A percentile compares a stretch with the other conserved stretches of the same genome.
phyloP scores from a whole-genome alignment of 495 filamentous ascomycete species.

The Sordaria brevicollis region DNA sequence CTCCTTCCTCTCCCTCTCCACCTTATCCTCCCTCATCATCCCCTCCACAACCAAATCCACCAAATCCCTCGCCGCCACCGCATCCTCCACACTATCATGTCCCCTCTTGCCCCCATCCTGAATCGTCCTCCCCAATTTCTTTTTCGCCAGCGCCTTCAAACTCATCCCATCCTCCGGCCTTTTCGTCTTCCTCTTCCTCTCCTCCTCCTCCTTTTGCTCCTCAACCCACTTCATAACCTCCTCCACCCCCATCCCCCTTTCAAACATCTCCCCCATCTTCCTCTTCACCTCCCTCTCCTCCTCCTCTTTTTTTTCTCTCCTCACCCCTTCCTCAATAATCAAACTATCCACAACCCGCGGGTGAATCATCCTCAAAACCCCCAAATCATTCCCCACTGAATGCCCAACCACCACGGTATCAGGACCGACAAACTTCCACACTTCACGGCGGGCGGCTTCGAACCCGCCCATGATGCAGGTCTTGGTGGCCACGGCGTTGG shows the following conservation, averaged over 20 bases:
- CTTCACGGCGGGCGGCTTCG: slow-evolving; percentile 17
- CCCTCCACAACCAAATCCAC: slow-evolving; percentile 5
- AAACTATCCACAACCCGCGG: background rate
- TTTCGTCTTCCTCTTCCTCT: slow-evolving; percentile 1
- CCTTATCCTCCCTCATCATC: background rate
- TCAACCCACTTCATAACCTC: background rate
- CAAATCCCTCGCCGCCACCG: slow-evolving; percentile 30
- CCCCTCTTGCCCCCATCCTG: slow-evolving; percentile 11
- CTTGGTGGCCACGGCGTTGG: slow-evolving; percentile 3
- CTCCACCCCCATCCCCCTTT: background rate
- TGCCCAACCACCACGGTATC: slow-evolving; percentile 27
- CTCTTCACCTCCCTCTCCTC: background rate
- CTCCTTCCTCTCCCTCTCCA: background rate
- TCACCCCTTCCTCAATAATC: background rate
- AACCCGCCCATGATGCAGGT: slow-evolving; percentile 11
- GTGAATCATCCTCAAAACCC: slow-evolving; percentile 11
- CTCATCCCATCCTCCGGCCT: slow-evolving; percentile 5
- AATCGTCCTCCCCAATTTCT: slow-evolving; percentile 21
- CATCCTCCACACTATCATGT: slow-evolving; percentile 34
- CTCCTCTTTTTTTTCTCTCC: background rate
- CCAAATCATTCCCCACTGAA: slow-evolving; percentile 15
- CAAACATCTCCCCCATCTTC: background rate
- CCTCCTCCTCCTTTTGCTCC: background rate
- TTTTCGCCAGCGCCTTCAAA: slow-evolving; percentile 20
- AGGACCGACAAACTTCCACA: slow-evolving; percentile 29